Evolutionary conservation across 2,329 filamentous ascomycete species (phyloP).

Genomic region (Elsinoe necatrix): DNA sequence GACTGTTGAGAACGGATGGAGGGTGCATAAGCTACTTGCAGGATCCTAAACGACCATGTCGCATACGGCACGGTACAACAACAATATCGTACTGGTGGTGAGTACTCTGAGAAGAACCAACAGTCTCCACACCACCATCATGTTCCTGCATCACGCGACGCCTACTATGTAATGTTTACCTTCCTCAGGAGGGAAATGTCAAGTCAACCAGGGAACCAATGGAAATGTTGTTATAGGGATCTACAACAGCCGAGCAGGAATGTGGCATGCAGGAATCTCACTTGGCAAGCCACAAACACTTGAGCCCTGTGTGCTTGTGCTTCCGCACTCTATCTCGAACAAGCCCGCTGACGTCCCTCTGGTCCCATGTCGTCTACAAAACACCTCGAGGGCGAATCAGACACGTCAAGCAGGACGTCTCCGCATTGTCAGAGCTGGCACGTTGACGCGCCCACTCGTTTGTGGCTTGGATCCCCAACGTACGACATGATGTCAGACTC

Average conservation of each 20-base stretch:
- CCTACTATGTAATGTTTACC: background rate
- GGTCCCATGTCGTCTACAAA: background rate
- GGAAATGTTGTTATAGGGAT: background rate
- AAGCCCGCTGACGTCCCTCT: background rate
- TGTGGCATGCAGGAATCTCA: background rate
- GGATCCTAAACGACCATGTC: background rate
- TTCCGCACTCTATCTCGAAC: background rate
- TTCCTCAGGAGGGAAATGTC: background rate
- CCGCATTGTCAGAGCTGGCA: background rate
- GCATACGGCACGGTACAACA: background rate
- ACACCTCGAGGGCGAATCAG: background rate
- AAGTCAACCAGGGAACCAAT: background rate
- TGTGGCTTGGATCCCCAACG: background rate
- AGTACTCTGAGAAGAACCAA: background rate
- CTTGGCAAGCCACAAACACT: conserved; percentile 2
- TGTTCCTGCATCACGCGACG: background rate
- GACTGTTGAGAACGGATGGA: background rate
- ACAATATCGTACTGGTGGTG: too few species aligned
- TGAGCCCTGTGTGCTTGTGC: background rate
- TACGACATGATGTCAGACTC: background rate
- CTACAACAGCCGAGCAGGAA: background rate
- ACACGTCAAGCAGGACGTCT: background rate
- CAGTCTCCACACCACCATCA: background rate
- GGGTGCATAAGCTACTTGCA: background rate
- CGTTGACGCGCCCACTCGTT: background rate